phyloP scores from a whole-genome alignment of 805 yeast species.

The Kluyveromyces siamensis region DNA sequence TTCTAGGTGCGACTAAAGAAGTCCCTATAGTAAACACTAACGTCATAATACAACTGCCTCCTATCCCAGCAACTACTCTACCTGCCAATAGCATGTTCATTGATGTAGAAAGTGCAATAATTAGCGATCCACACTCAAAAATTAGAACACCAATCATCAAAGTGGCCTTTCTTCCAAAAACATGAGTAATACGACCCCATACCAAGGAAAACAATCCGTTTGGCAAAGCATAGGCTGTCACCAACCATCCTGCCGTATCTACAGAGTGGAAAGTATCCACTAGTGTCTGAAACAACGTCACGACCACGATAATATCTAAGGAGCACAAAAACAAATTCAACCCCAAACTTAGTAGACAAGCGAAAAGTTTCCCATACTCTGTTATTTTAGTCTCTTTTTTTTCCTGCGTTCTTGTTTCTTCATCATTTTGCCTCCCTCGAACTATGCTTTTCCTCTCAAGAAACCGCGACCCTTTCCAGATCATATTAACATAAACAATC shows the following conservation, averaged over 20 bases:
- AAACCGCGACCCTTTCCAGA: too few relatives aligned
- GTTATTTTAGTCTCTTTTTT: too few relatives aligned
- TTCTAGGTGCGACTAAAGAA: constrained; percentile 16
- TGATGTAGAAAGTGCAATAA: constrained; percentile 43
- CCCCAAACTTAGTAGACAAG: constrained; percentile 13
- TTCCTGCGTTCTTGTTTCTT: too few relatives aligned
- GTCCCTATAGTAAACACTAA: constrained; percentile 48
- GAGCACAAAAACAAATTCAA: constrained; percentile 32
- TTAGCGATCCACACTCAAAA: constrained; percentile 54
- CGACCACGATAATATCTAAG: constrained; percentile 51
- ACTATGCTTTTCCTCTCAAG: too few relatives aligned
- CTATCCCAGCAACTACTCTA: constrained; percentile 60
- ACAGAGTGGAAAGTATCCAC: constrained; percentile 42
- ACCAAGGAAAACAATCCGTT: constrained; percentile 43
- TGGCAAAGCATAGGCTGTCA: constrained; percentile 46
- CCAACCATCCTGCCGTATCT: constrained; percentile 49
- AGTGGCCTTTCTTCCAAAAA: constrained; percentile 47
- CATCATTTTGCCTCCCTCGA: too few relatives aligned
- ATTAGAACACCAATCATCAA: constrained; percentile 40
- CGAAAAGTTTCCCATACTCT: background rate
- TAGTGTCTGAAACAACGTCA: constrained; percentile 41
- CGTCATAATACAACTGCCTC: constrained; percentile 60
- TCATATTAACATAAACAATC: too few relatives aligned
- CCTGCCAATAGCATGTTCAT: constrained; percentile 64
- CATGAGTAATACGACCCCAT: constrained; percentile 51